Percentiles rank a stretch among this genome's conserved stretches.
These are phyloP conservation scores for Massarina eburnea DNA, from an alignment of 2,329 filamentous ascomycete genomes.

Conservation along the genomic window DNA sequence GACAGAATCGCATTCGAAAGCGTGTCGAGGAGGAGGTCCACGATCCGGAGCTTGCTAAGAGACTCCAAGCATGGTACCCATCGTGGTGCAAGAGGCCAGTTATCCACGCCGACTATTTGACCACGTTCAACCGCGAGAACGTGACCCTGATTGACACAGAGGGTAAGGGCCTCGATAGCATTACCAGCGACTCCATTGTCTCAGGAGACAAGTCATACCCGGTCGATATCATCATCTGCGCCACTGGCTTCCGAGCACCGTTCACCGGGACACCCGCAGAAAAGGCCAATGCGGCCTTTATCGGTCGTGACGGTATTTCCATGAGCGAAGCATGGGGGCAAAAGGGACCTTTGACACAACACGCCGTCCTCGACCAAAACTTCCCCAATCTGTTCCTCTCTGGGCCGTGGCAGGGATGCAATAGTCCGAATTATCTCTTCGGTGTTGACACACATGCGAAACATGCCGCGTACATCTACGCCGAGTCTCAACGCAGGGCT, in stretches of 20 bases:
- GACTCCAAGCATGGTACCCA: slow-evolving; percentile 62
- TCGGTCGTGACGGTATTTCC: slow-evolving; percentile 48
- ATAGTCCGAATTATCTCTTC: slow-evolving; percentile 15
- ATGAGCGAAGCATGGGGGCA: slow-evolving; percentile 51
- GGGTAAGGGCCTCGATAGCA: slow-evolving; percentile 53
- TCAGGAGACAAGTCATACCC: slow-evolving; percentile 52
- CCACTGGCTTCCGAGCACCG: slow-evolving; percentile 46
- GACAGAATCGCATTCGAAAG: slow-evolving; percentile 47
- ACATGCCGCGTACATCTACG: slow-evolving; percentile 16
- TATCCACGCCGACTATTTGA: slow-evolving; percentile 63
- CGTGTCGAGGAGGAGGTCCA: slow-evolving; percentile 56
- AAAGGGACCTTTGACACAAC: slow-evolving; percentile 53
- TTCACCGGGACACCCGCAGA: slow-evolving; percentile 12
- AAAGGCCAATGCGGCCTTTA: slow-evolving; percentile 38
- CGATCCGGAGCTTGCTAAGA: slow-evolving; percentile 53
- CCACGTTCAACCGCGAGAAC: slow-evolving; percentile 59
- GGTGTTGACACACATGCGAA: slow-evolving; percentile 13
- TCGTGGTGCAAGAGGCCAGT: slow-evolving; percentile 65
- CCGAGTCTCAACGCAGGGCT: slow-evolving; percentile 10
- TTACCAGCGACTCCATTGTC: slow-evolving; percentile 48
- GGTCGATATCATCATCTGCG: slow-evolving; percentile 51
- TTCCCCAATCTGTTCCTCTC: slow-evolving; percentile 24
- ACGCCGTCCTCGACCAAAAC: slow-evolving; percentile 43
- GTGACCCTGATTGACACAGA: slow-evolving; percentile 64
- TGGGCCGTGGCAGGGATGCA: slow-evolving; percentile 18